Evolutionary conservation across 176 grass and related monocot genomes (phyloP).

Genomic region (Chloris gayana): DNA sequence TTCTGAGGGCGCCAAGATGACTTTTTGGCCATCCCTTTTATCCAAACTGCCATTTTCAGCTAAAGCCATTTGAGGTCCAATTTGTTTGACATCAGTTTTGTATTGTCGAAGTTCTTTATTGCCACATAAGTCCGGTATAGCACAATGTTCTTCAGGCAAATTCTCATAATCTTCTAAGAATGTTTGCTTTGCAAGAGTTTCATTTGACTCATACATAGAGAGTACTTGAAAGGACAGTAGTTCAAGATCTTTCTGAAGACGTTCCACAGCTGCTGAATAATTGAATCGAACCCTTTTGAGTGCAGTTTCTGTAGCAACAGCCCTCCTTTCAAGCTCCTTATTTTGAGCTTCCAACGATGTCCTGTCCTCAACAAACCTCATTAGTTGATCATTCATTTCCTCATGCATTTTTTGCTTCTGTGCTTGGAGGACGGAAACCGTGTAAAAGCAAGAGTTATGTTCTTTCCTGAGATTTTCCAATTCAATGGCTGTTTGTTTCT

Average conservation of each 20-base stretch:
- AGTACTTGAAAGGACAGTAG: slow-evolving; percentile 97
- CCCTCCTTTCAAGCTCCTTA: slow-evolving; percentile 85
- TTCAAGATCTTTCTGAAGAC: slow-evolving; percentile 93
- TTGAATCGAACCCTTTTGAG: slow-evolving; percentile 86
- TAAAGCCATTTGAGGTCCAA: slow-evolving; percentile 20
- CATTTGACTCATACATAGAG: slow-evolving; percentile 93
- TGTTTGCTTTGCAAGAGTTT: slow-evolving; percentile 86
- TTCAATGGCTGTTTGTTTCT: slow-evolving; percentile 78
- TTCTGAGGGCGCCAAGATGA: slow-evolving; percentile 35
- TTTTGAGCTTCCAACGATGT: slow-evolving; percentile 76
- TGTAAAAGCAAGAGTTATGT: slow-evolving; percentile 87
- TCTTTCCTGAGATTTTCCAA: slow-evolving; percentile 91
- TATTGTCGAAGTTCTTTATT: slow-evolving; percentile 44
- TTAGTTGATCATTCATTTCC: slow-evolving; percentile 83
- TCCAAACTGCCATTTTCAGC: slow-evolving; percentile 34
- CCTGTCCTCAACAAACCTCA: slow-evolving; percentile 77
- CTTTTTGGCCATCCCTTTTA: slow-evolving; percentile 47
- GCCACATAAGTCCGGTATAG: slow-evolving; percentile 17
- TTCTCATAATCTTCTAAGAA: slow-evolving; percentile 57
- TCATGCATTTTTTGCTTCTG: slow-evolving; percentile 88
- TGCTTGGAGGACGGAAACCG: slow-evolving; percentile 81
- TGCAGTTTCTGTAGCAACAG: slow-evolving; percentile 79
- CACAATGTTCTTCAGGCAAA: slow-evolving; percentile 52
- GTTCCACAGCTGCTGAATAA: slow-evolving; percentile 81
- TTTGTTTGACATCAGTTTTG: slow-evolving; percentile 34